Base-by-base conservation (phyloP, 257 asterid species). In the Thymus quinquecostatus region DNA sequence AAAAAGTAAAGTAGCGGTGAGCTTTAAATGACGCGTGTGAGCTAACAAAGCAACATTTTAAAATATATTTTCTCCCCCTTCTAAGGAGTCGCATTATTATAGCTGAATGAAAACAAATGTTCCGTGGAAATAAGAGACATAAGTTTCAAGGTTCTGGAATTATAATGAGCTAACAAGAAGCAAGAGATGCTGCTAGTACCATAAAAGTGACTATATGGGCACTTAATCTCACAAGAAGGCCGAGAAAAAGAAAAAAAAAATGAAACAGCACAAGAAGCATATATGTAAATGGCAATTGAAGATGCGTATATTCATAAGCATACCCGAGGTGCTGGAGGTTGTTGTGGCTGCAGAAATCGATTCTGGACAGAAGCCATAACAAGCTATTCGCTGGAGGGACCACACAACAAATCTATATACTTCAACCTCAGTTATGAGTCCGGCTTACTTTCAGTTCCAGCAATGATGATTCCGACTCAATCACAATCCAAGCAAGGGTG, bases 281-380 rank as follows among this genome's bases (percentile, higher is more conserved):
- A 10, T 59, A 38, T 64, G 57, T 51, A 30, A 34, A 75, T 30
- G 60, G 51, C 27, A 59, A 73, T 60, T 34, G 60, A 56, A 21
- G 49, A 34, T 64, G 54, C 65, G 62, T 57, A 53, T 8, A 60
- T 54, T 75, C 72, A 69, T 41, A 69, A 70, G 14, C 51, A 41
- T 86, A 86, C 92, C 89, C 85, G 86, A 43, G 84, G 79, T 51
- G 76, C 77, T 32, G 86, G 87, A 34, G 80, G 84, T 72, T 78
- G 89, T 28, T 77, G 88, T 66, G 72, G 85, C 74, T 70, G 84
- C 79, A 78, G 81, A 84, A 86, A 86, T 38, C 89, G 86, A 56
- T 83, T 81, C 79, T 82, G 92, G 82, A 79, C 80, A 27, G 84
- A 63, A 45, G 82, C 89, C 92, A 86, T 86, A 70, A 59, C 74